Conservation (phyloP, 352 stramenopile species). For the Pythium utonaiense region DNA sequence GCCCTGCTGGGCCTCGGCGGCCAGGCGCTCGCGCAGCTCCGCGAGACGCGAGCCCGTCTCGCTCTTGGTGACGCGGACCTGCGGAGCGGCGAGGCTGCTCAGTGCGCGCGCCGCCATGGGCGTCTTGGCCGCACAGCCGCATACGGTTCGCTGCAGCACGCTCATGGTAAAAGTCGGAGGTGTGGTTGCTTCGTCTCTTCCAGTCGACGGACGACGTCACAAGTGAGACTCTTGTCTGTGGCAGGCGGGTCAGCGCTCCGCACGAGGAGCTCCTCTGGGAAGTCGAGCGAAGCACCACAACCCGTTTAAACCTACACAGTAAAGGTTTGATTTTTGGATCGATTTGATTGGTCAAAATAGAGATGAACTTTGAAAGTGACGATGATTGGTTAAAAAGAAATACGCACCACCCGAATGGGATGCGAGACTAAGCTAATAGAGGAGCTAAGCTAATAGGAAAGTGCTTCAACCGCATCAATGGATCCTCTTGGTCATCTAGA, state of each 20-base stretch:
- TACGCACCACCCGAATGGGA: slow-evolving; percentile 17
- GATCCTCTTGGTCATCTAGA: slow-evolving; percentile 35
- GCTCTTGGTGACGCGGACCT: slow-evolving; percentile 64
- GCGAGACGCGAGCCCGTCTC: slow-evolving; percentile 58
- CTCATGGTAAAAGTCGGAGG: background rate
- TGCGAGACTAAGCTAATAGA: background rate
- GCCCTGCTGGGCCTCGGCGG: slow-evolving; percentile 51
- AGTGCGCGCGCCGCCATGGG: slow-evolving; percentile 3
- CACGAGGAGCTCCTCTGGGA: too few relatives aligned
- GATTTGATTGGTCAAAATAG: slow-evolving; percentile 1
- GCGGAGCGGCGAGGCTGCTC: slow-evolving; percentile 33
- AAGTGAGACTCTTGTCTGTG: too few relatives aligned
- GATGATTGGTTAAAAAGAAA: slow-evolving; percentile 15
- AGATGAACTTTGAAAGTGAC: too few relatives aligned
- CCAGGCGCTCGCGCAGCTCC: slow-evolving; percentile 59
- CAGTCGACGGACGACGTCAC: slow-evolving; percentile 21
- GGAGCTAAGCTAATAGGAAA: background rate
- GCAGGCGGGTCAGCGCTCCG: too few relatives aligned
- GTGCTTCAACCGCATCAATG: background rate
- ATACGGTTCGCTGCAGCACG: slow-evolving; percentile 13
- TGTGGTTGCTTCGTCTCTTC: background rate
- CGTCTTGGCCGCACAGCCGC: slow-evolving; percentile 6
- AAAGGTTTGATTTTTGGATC: slow-evolving; percentile 6
- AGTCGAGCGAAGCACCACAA: slow-evolving; percentile 25
- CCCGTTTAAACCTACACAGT: background rate